phyloP scores from a whole-genome alignment of 495 filamentous ascomycete genomes.

The Jackrogersella multiformis region DNA sequence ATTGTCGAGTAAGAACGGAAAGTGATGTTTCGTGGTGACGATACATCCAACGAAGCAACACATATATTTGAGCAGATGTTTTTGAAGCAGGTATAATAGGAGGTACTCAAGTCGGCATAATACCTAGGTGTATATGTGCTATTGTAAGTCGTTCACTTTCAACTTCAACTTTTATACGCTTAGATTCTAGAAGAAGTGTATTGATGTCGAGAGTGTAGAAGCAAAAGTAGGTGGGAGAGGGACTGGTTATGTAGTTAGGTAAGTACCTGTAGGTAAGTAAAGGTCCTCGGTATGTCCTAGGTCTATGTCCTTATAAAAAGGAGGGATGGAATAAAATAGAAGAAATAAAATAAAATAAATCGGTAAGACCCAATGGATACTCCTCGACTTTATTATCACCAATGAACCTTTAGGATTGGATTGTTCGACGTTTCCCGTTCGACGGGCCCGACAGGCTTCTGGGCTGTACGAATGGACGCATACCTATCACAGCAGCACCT shows the following conservation, averaged over 20 bases:
- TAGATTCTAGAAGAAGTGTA: background rate
- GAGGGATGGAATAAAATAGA: too few species aligned
- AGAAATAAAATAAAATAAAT: too few species aligned
- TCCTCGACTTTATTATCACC: background rate
- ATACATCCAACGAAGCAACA: conserved; percentile 2
- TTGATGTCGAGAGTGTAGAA: too few species aligned
- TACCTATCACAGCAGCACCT: too few species aligned
- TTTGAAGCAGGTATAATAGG: background rate
- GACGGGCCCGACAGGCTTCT: too few species aligned
- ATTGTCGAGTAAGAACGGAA: background rate
- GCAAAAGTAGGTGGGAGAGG: background rate
- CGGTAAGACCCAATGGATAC: background rate
- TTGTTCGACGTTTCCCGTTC: too few species aligned
- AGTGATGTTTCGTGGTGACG: background rate
- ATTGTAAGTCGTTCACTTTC: too few species aligned
- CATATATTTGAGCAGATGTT: background rate
- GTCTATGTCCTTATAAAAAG: background rate
- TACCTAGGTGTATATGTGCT: background rate
- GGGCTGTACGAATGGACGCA: too few species aligned
- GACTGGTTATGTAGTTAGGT: background rate
- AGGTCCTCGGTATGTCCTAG: background rate
- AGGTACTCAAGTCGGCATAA: background rate
- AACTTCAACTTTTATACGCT: too few species aligned
- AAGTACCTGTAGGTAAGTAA: too few species aligned
- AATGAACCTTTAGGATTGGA: background rate